phyloP scores from a whole-genome alignment of 169 alveolate species.

The Plasmodium relictum region DNA sequence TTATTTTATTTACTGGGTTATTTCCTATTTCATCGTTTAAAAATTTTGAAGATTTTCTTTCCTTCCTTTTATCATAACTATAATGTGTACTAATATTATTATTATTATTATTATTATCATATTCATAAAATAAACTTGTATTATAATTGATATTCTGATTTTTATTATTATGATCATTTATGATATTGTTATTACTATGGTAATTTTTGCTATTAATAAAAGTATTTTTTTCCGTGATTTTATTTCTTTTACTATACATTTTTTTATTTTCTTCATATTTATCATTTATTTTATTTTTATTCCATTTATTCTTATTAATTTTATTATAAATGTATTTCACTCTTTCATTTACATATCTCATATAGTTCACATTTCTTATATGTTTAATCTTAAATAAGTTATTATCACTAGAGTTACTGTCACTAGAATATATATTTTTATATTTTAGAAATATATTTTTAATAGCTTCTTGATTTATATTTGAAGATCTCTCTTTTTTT shows the following conservation, averaged over 20 bases:
- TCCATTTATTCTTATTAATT: background rate
- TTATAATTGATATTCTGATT: no score
- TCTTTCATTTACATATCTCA: slow-evolving; percentile 32
- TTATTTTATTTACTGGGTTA: background rate
- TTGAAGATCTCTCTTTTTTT: slow-evolving; percentile 19
- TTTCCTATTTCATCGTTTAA: background rate
- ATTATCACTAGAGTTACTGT: slow-evolving; percentile 3
- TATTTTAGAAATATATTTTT: slow-evolving; percentile 25
- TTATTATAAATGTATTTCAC: background rate
- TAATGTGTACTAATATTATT: background rate
- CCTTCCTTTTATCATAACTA: background rate
- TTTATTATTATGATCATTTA: no score
- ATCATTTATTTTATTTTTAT: background rate
- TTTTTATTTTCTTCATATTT: background rate
- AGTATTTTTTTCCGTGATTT: background rate
- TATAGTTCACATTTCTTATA: slow-evolving; percentile 34
- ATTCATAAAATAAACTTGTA: no score
- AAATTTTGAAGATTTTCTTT: background rate
- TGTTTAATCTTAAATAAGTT: slow-evolving; percentile 17
- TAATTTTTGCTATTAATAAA: no score
- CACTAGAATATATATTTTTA: slow-evolving; percentile 53
- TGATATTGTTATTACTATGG: no score
- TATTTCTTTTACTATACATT: background rate
- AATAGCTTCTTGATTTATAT: slow-evolving; percentile 19
- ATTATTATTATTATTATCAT: background rate